Evolutionary conservation across 345 rosid genomes (phyloP).

Genomic region (Arabidopsis suecica): DNA sequence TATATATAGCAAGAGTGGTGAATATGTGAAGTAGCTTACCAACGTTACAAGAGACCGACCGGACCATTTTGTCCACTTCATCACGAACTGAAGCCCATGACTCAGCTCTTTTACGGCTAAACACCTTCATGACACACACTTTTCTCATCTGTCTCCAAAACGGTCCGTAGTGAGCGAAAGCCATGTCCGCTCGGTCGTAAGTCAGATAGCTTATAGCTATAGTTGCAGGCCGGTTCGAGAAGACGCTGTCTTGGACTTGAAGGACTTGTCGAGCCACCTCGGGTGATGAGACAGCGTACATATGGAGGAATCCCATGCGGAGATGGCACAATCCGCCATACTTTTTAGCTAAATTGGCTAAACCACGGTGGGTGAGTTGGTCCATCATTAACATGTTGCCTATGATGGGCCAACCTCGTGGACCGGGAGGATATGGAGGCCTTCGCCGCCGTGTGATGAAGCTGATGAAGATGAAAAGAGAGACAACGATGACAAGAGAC

Average conservation of each 20-base stretch:
- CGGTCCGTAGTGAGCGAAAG: conserved; percentile 95
- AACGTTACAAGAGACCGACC: conserved; percentile 47
- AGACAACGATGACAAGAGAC: conserved; percentile 46
- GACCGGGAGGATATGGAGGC: conserved; percentile 84
- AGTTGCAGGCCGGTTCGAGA: conserved; percentile 89
- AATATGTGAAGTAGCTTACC: conserved; percentile 45
- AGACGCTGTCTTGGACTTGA: conserved; percentile 82
- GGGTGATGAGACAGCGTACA: conserved; percentile 72
- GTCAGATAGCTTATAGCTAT: conserved; percentile 85
- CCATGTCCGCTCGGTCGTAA: conserved; percentile 92
- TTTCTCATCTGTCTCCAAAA: conserved; percentile 99
- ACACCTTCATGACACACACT: conserved; percentile 84
- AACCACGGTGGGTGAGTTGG: conserved; percentile 90
- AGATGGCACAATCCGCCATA: conserved; percentile 90
- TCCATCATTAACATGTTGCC: conserved; percentile 94
- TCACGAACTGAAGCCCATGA: conserved; percentile 94
- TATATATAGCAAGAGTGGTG: neutral
- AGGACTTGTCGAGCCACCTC: conserved; percentile 80
- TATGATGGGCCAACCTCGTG: conserved; percentile 78
- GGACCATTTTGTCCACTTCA: conserved; percentile 68
- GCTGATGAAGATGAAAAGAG: conserved; percentile 55
- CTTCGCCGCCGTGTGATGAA: conserved; percentile 49
- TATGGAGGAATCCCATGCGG: conserved; percentile 75
- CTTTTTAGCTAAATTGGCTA: conserved; percentile 61
- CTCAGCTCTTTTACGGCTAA: conserved; percentile 91